These are phyloP conservation scores for Fusarium sp. DNA, from an alignment of 2,329 filamentous ascomycete species.

Conservation along the genomic window DNA sequence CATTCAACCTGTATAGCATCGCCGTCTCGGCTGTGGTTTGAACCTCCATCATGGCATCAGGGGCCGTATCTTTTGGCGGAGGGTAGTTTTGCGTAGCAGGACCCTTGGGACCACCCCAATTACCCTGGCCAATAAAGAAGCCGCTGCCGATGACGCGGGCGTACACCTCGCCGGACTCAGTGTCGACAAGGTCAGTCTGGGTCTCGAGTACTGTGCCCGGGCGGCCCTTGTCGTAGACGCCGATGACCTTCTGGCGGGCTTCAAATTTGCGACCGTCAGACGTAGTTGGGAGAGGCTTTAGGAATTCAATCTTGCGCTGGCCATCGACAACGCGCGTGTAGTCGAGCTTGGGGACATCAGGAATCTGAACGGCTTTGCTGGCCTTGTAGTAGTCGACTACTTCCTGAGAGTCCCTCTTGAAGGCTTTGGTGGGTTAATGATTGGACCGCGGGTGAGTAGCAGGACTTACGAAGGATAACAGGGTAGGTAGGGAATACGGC, in stretches of 20 bases:
- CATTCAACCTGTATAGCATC: constrained; percentile 59
- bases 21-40: constrained; percentile 55
- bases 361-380: constrained; percentile 52
- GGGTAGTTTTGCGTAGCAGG: constrained; percentile 49
- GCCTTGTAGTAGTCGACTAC: constrained; percentile 56
- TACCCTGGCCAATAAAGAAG: constrained; percentile 60
- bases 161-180: constrained; percentile 54
- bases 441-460: not conserved
- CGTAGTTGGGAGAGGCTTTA: constrained; percentile 52
- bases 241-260: constrained; percentile 55
- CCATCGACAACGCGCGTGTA: constrained; percentile 57
- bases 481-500: constrained; percentile 61
- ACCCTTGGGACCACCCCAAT: constrained; percentile 58
- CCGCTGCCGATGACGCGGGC: constrained; percentile 54
- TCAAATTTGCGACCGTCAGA: constrained; percentile 54
- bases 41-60: constrained; percentile 54
- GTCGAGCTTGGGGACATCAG: constrained; percentile 56
- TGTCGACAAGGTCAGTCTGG: constrained; percentile 55
- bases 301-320: constrained; percentile 55
- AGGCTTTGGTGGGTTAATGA: constrained; percentile 41
- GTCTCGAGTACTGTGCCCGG: constrained; percentile 50
- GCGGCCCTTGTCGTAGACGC: constrained; percentile 58
- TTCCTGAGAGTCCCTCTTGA: constrained; percentile 60
- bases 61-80: constrained; percentile 49
- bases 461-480: constrained; percentile 51